Percentiles rank a stretch among this genome's conserved stretches.
phyloP scores from a whole-genome alignment of 139 green algal genomes.

The Microglena sp. region DNA sequence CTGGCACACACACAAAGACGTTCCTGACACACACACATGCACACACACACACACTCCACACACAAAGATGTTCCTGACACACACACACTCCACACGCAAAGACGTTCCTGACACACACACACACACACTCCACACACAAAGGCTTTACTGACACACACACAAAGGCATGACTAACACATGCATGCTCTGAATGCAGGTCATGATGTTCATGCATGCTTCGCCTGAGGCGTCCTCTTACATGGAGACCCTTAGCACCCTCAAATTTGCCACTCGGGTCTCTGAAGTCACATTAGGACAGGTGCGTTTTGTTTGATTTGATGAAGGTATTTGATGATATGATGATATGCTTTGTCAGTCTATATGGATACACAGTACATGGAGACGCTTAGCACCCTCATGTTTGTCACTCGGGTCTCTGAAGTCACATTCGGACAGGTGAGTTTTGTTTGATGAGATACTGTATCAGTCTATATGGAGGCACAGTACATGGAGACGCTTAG shows the following conservation, averaged over 20 bases:
- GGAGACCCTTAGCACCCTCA: slow-evolving; percentile 75
- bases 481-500: slow-evolving; percentile 60
- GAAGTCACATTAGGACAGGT: slow-evolving; percentile 82
- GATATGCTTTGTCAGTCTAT: too few species aligned
- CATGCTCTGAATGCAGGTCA: slow-evolving; percentile 46
- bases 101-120: neutral
- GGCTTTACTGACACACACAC: neutral
- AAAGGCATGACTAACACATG: neutral
- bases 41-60: neutral
- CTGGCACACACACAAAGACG: neutral
- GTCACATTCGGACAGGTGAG: neutral
- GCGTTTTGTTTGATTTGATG: slow-evolving; percentile 5
- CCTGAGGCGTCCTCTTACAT: slow-evolving; percentile 58
- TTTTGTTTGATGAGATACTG: too few species aligned
- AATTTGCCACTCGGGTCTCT: slow-evolving; percentile 73
- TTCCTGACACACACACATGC: neutral
- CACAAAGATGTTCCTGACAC: neutral
- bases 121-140: neutral
- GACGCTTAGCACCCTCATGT: neutral
- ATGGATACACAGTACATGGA: too few species aligned
- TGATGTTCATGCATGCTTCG: slow-evolving; percentile 90
- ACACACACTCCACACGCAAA: neutral
- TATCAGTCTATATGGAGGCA: too few species aligned
- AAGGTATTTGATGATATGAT: neutral
- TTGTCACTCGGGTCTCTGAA: neutral